Base-by-base conservation (phyloP, 2,329 filamentous ascomycete genomes). In the Fusarium denticulatum region DNA sequence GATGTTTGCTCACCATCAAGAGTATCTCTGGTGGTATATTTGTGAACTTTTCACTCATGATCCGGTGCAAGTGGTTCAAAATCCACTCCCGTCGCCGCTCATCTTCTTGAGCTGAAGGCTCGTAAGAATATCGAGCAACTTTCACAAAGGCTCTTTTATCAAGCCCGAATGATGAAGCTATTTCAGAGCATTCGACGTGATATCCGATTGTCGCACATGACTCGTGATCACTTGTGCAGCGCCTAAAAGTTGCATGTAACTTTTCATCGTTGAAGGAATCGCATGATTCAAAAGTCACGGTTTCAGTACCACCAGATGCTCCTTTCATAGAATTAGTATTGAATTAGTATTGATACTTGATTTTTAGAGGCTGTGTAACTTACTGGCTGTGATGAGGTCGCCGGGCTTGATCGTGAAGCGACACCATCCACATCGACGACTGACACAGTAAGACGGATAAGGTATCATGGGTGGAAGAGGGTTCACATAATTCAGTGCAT, bases 361-460 rank as follows among this genome's bases (percentile, higher is more conserved):
- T 3, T 18, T 16, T 46, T 2, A 11, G 15, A 2, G 15, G n/a
- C 4, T 11, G 6, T 34, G 18, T 26, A 36, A 20, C 50, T 49
- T 45, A 64, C 71, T 57, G 4, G 67, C 67, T 30, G 60, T 71
- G 12, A 74, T 43, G 30, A 57, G 16, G 10, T 71, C 66, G 16
- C 46, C 67, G 3, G 45, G 15, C 24, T 58, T 46, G n/a, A 74
- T 71, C 18, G 55, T 11, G n/a, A 73, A 71, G 12, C 71, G 71
- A 28, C 71, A 73, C 56, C 71, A 63, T 61, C 71, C 60, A 43
- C 71, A 73, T 39, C 67, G 45, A 32, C 53, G 67, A 13, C 62
- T 66, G 26, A 73, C 62, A 45, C 71, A 73, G 24, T 64, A 69
- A 59, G 65, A 69, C 11, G 63, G 68, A 18, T 58, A 68, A 30